Percentiles rank a stretch among this genome's conserved stretches.
phyloP scores from a whole-genome alignment of 2,329 filamentous ascomycete species.

The Fusarium nygamai region DNA sequence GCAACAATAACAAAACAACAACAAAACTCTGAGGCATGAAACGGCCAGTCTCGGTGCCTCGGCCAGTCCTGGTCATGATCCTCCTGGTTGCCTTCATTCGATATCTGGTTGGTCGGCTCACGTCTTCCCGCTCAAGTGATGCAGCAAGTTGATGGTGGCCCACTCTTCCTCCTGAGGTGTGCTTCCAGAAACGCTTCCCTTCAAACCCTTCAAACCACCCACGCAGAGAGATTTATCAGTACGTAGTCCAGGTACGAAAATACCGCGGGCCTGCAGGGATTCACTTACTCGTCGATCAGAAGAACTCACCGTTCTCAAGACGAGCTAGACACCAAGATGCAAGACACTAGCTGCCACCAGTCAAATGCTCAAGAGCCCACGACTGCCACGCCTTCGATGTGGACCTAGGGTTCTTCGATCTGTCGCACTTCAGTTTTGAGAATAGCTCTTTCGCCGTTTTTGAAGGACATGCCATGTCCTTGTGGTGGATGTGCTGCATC shows the following conservation, averaged over 20 bases:
- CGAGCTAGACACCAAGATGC: constrained; percentile 19
- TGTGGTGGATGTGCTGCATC: constrained; percentile 23
- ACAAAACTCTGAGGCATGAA: constrained; percentile 18
- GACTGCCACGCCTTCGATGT: constrained; percentile 12
- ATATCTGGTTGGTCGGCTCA: constrained; percentile 30
- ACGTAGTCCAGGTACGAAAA: constrained; percentile 31
- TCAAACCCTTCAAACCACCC: neutral
- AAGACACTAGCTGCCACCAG: constrained; percentile 28
- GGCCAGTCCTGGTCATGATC: constrained; percentile 12
- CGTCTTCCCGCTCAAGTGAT: constrained; percentile 28
- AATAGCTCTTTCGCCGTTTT: constrained; percentile 26
- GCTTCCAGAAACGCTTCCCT: constrained; percentile 41
- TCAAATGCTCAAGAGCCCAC: constrained; percentile 13
- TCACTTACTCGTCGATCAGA: constrained; percentile 34
- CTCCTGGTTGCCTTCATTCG: constrained; percentile 8
- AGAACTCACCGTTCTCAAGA: constrained; percentile 41
- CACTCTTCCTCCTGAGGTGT: constrained; percentile 34
- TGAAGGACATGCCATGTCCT: constrained; percentile 30
- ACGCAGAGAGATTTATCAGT: constrained; percentile 19
- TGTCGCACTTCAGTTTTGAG: constrained; percentile 28
- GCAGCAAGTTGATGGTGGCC: constrained; percentile 20
- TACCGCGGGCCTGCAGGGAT: constrained; percentile 35
- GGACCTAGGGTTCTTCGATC: constrained; percentile 27
- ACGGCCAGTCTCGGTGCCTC: constrained; percentile 19
- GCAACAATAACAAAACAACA: constrained; percentile 23